Percentiles rank a stretch among this genome's conserved stretches.
Conservation (phyloP, 768 basidiomycete genomes). For the Fomitopsis pulvina region DNA sequence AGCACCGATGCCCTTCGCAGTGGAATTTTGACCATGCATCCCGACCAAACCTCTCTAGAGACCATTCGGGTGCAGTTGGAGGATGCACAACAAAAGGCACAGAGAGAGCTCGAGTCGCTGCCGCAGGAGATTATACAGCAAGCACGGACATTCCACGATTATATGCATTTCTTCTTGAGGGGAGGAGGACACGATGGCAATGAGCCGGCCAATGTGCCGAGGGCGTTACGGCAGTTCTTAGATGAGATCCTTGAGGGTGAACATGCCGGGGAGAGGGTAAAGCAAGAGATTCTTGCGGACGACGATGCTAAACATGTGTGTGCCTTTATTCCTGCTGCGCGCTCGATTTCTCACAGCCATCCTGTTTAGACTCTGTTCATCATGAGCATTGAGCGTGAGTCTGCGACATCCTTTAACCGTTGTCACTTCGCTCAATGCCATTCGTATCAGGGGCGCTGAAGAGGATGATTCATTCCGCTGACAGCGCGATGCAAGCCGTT, state of each 20-base stretch:
- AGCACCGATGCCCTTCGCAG: neutral
- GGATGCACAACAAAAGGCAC: constrained; percentile 12
- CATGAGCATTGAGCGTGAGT: constrained; percentile 42
- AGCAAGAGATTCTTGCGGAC: constrained; percentile 37
- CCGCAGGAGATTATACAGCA: constrained; percentile 32
- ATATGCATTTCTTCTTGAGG: constrained; percentile 30
- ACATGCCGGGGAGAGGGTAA: constrained; percentile 26
- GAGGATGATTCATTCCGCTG: constrained; percentile 13
- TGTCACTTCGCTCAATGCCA: no score
- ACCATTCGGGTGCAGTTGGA: neutral
- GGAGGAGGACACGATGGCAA: constrained; percentile 5
- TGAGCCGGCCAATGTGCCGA: constrained; percentile 13
- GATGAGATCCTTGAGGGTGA: constrained; percentile 34
- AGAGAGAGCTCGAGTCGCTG: constrained; percentile 30
- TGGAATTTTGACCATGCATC: neutral
- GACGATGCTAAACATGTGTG: constrained; percentile 36
- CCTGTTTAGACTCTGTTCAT: constrained; percentile 32
- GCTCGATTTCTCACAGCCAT: neutral
- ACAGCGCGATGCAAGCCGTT: constrained; percentile 12
- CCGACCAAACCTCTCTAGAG: neutral
- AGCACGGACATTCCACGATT: constrained; percentile 32
- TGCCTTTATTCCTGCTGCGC: neutral
- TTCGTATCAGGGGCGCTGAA: constrained; percentile 10
- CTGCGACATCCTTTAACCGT: no score
- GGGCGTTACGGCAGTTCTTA: constrained; percentile 29